Conservation (phyloP, 768 basidiomycete genomes). For the Kwoniella sp. region DNA sequence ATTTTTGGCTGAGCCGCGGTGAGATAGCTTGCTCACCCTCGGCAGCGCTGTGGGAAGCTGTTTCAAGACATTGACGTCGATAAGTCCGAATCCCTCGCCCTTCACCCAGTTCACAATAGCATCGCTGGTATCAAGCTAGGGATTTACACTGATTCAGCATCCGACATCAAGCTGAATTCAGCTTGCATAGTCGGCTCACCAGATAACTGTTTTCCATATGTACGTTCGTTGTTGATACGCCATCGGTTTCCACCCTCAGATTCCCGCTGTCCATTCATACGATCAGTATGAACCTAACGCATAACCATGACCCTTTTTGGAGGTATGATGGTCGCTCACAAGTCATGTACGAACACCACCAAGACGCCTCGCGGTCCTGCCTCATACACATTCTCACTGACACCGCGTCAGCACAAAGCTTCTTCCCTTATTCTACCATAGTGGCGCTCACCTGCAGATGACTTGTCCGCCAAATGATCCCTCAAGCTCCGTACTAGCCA, state of each 20-base stretch:
- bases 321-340: slow-evolving; percentile 70
- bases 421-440: slow-evolving; percentile 49
- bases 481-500: slow-evolving; percentile 68
- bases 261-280: slow-evolving; percentile 91
- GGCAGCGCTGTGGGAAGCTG: slow-evolving; percentile 46
- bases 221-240: slow-evolving; percentile 65
- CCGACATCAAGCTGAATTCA: no score
- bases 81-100: slow-evolving; percentile 67
- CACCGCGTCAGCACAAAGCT: not conserved
- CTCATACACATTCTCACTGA: slow-evolving; percentile 71
- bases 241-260: slow-evolving; percentile 77
- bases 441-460: slow-evolving; percentile 73
- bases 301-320: no score
- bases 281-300: no score
- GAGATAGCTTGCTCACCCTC: slow-evolving; percentile 25
- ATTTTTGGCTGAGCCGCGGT: not conserved
- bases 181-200: slow-evolving; percentile 60
- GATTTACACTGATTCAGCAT: slow-evolving; percentile 5
- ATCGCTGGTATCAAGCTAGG: slow-evolving; percentile 81
- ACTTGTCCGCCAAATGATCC: slow-evolving; percentile 77
- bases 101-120: slow-evolving; percentile 76
- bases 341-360: slow-evolving; percentile 90
- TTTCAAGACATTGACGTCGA: slow-evolving; percentile 80
- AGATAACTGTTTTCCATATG: slow-evolving; percentile 81
- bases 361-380: slow-evolving; percentile 59